Evolutionary conservation across 2,329 filamentous ascomycete genomes (phyloP), one percentile per base, ranked within the genome.

Genomic region (Apiospora arundinis): DNA sequence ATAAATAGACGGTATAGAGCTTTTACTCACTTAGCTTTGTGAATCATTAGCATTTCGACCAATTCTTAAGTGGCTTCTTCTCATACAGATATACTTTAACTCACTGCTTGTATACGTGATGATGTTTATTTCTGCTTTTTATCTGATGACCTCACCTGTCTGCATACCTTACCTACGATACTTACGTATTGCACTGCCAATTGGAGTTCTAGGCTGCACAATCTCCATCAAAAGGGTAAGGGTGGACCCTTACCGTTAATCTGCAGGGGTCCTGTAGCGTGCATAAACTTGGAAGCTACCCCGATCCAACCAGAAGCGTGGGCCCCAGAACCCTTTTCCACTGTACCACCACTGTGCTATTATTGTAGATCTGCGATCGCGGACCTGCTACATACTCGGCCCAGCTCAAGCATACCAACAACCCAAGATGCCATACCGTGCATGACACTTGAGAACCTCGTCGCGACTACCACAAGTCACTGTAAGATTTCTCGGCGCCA

Each of bases 401-500:
- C 21, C 45, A 16, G 45, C 45, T 46, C 25, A 63, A 63, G 52
- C 52, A n/a, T 40, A 32, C n/a, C 52, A 37, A 28, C 28, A n/a
- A n/a, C 32, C 18, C 28, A 37, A 63, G 8, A 28, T 42, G 32
- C 40, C 18, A 67, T 44, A 44, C 42, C 76, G 76, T 63, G 56
- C 56, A 63, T 40, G 56, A 63, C 32, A 63, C 9, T 40, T 75
- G 75, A 73, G 70, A 69, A 67, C 23, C 4, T 68, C 69, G 60
- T 70, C 70, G 67, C 72, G 70, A 65, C 46, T 69, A 49, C 70
- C 52, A 23, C 71, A 65, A 63, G 66, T 72, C 23, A 69, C 70
- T 46, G 42, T 32, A 5, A 69, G 71, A 40, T 49, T 74, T 23
- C 37, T 63, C 68, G 21, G n/a, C 67, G 67, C 71, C 46, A 79